Evolutionary conservation across 495 filamentous ascomycete genomes (phyloP).

Genomic region (Aspergillus leporis): DNA sequence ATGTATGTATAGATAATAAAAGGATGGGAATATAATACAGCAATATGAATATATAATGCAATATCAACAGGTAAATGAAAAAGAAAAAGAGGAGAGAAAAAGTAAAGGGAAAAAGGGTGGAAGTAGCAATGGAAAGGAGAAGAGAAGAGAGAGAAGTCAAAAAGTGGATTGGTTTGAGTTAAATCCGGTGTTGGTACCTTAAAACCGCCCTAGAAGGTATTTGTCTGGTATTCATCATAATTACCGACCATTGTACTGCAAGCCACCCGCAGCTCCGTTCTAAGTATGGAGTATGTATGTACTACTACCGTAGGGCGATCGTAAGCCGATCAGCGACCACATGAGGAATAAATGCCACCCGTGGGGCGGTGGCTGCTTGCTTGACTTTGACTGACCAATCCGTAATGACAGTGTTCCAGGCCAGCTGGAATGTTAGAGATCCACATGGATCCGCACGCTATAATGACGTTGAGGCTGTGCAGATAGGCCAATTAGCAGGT

Average conservation of each 20-base stretch:
- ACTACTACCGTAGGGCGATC: neutral
- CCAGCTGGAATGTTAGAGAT: neutral
- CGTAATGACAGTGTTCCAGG: neutral
- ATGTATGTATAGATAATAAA: conserved; percentile 3
- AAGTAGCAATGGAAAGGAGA: neutral
- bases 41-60: neutral
- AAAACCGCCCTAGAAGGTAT: too few relatives aligned
- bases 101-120: neutral
- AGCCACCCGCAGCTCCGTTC: neutral
- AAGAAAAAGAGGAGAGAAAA: neutral
- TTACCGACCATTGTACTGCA: neutral
- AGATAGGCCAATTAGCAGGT: neutral
- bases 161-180: neutral
- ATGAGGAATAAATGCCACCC: neutral
- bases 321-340: neutral
- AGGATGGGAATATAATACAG: neutral
- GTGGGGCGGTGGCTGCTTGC: neutral
- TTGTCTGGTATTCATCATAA: too few relatives aligned
- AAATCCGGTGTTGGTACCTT: too few relatives aligned
- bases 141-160: neutral
- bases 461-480: conserved; percentile 6
- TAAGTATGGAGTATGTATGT: too few relatives aligned
- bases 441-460: conserved; percentile 1
- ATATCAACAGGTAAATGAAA: neutral
- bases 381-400: neutral